phyloP scores from a whole-genome alignment of 345 rosid species.

The Anacardium occidentale region DNA sequence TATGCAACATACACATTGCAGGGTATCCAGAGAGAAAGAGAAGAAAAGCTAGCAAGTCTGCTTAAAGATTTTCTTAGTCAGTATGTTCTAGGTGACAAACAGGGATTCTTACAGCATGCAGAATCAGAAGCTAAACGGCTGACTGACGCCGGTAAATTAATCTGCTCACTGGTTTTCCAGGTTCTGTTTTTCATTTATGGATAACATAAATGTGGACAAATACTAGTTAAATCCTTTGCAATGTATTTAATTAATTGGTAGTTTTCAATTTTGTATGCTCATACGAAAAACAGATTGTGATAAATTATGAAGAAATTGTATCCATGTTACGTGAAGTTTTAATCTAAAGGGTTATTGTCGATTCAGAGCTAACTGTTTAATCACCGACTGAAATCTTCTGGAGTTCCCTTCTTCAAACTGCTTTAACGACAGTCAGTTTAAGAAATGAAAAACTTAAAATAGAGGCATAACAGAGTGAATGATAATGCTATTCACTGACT shows the following conservation, averaged over 20 bases:
- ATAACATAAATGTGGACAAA: neutral
- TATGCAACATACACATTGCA: constrained; percentile 19
- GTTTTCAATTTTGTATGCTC: neutral
- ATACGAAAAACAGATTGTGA: too few species aligned
- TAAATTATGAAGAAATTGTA: too few species aligned
- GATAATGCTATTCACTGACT: neutral
- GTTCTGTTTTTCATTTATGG: neutral
- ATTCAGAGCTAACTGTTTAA: neutral
- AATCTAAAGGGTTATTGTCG: neutral
- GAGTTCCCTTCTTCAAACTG: too few species aligned
- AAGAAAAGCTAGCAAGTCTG: constrained; percentile 59
- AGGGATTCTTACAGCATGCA: constrained; percentile 47
- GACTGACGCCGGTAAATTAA: constrained; percentile 46
- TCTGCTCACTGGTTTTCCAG: neutral
- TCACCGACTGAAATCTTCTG: neutral
- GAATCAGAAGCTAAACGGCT: constrained; percentile 61
- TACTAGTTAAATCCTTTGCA: neutral
- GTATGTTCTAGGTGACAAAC: constrained; percentile 58
- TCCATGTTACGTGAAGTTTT: too few species aligned
- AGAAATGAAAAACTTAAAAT: too few species aligned
- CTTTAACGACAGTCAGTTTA: too few species aligned
- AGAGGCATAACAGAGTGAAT: neutral
- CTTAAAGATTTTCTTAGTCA: constrained; percentile 52
- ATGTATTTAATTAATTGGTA: neutral
- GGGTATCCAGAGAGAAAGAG: constrained; percentile 73